These are phyloP conservation scores for Eimeria tenella DNA, from an alignment of 169 alveolate genomes.

Conservation along the genomic window DNA sequence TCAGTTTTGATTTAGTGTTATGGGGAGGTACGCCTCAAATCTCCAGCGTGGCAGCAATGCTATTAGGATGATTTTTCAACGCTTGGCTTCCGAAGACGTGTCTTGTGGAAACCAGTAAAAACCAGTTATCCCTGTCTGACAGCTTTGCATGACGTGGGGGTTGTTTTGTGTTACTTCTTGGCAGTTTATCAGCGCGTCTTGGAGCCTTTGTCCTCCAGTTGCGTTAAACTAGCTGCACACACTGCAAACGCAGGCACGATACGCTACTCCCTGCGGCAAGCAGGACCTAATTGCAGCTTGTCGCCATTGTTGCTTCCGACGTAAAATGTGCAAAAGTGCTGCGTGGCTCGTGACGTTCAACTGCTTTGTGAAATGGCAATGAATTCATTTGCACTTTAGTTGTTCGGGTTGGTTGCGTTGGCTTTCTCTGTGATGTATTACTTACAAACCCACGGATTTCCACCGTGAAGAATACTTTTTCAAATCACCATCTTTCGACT, in stretches of 20 bases:
- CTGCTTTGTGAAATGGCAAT: no score
- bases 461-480: neutral
- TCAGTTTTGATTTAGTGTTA: no score
- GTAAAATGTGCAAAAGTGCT: neutral
- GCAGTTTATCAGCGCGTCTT: conserved; percentile 68
- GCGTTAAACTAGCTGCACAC: conserved; percentile 66
- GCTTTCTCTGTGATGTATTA: conserved; percentile 15
- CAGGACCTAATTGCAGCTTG: neutral
- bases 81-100: conserved; percentile 67
- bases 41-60: neutral
- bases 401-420: no score
- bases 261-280: conserved; percentile 44
- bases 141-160: neutral
- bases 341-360: neutral
- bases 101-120: conserved; percentile 19
- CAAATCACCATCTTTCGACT: conserved; percentile 65
- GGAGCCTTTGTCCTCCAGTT: conserved; percentile 15
- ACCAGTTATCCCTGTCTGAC: conserved; percentile 74
- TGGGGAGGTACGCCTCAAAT: no score
- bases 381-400: no score
- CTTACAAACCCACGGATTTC: neutral
- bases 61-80: conserved; percentile 13
- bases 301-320: conserved; percentile 15
- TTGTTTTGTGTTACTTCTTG: no score
- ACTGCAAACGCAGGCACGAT: conserved; percentile 1